These are phyloP conservation scores for Aspergillus egyptiacus DNA, from an alignment of 495 filamentous ascomycete genomes.

Conservation along the genomic window DNA sequence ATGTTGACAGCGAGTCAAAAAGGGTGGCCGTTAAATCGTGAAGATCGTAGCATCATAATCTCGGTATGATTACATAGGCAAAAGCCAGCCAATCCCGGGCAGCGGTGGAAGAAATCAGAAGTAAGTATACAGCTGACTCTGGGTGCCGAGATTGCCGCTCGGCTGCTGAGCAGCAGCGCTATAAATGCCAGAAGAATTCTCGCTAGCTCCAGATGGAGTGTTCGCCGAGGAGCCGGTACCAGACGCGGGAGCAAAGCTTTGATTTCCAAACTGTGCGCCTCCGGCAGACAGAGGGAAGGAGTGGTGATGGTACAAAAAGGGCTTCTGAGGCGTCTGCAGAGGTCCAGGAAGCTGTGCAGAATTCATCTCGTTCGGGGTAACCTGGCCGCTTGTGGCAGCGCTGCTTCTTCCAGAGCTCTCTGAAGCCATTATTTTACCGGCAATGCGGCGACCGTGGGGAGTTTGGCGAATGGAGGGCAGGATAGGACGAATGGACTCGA, in stretches of 20 bases:
- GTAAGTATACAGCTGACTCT: conserved; percentile 30
- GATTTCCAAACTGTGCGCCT: conserved; percentile 23
- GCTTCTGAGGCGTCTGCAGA: conserved; percentile 28
- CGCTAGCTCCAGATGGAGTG: conserved; percentile 29
- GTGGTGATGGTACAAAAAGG: conserved; percentile 28
- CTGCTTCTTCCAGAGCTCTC: conserved; percentile 36
- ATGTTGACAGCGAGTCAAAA: conserved; percentile 30
- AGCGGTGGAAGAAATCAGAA: conserved; percentile 21
- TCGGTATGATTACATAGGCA: conserved; percentile 39
- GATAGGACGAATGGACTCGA: conserved; percentile 77
- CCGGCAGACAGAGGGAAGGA: conserved; percentile 21
- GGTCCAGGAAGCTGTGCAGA: conserved; percentile 29
- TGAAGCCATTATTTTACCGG: conserved; percentile 63
- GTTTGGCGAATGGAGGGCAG: conserved; percentile 77
- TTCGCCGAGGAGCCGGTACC: conserved; percentile 27
- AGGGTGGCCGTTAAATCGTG: conserved; percentile 39
- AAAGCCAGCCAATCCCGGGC: conserved; percentile 10
- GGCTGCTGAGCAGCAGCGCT: conserved; percentile 22
- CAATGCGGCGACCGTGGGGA: conserved; percentile 88
- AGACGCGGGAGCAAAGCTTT: conserved; percentile 25
- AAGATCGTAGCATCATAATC: conserved; percentile 43
- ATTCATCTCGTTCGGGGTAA: conserved; percentile 35
- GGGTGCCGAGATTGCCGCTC: conserved; percentile 24
- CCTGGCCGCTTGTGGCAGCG: conserved; percentile 32
- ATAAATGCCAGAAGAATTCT: conserved; percentile 26